Base-by-base conservation (phyloP, 345 rosid species). In the Pistacia integerrima region DNA sequence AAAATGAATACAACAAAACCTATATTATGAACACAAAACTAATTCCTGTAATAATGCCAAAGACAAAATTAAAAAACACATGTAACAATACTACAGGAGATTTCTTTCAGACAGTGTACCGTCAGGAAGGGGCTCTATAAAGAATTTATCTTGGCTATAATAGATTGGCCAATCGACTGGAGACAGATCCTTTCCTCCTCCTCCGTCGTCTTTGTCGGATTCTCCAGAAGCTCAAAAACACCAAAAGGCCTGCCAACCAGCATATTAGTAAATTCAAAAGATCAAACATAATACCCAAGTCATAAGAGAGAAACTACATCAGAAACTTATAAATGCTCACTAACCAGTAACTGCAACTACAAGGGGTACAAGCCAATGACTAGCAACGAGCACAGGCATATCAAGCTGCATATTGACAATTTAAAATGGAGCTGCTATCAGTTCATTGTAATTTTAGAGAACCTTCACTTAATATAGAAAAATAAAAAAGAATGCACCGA, bases 341-440 rank as follows among this genome's bases (percentile, higher is more conserved):
- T 72, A 77, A 95, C 98, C 99, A 51, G 88, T 78, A 63, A 90
- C 77, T 52, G 87, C 89, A 69, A 91, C 85, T 22, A 86, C 87
- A 11, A 89, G 93, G 70, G 92, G 98, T 77, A 91, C 81, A 68
- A 93, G 86, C 99, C 97, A 90, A 46, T 86, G 93, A 80, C 90
- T 90, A 56, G 90, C 86, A 76, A 86, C 86, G 41, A 88, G 90
- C 69, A 87, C 84, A 25, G 98, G 92, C 73, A 81, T 79, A 76
- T 96, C 99, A 77, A 90, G 84, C 98, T 95, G 91, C 82, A 82
- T 57, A 79, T 61, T 4, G 6, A 38, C 73, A 35, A 59, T 6
- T 60, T 3, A 4, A 16, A 76, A 7, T 11, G 18, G 41, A 8
- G 68, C 33, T 64, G 16, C 14, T 5, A 55, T 81, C 73, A 69